A percentile compares a stretch with the other conserved stretches of the same genome.
Evolutionary conservation across 371 early-diverging fungal species (phyloP).

Genomic region (Zychaea mexicana): DNA sequence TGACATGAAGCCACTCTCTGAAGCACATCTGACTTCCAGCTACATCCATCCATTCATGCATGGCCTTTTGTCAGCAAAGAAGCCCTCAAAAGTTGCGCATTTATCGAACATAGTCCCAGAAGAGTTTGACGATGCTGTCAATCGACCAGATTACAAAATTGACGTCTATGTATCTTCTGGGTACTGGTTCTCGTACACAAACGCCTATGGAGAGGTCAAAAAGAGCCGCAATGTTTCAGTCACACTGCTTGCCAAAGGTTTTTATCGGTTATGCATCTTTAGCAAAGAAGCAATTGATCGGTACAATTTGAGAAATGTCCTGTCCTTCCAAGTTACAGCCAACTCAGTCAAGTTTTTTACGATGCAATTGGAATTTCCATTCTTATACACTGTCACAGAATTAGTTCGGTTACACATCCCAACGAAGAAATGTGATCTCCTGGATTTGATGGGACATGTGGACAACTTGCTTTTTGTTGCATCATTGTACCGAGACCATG

Average conservation of each 20-base stretch:
- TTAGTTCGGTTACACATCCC: slow-evolving; percentile 17
- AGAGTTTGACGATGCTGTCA: slow-evolving; percentile 14
- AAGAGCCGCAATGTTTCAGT: slow-evolving; percentile 11
- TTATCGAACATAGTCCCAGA: slow-evolving; percentile 18
- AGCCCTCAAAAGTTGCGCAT: slow-evolving; percentile 17
- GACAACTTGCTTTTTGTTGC: slow-evolving; percentile 19
- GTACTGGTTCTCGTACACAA: slow-evolving; percentile 19
- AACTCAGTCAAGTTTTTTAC: slow-evolving; percentile 18
- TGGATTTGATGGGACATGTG: slow-evolving; percentile 15
- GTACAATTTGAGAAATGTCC: slow-evolving; percentile 17
- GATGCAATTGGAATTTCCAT: slow-evolving; percentile 15
- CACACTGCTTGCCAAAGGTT: slow-evolving; percentile 18
- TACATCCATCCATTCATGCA: slow-evolving; percentile 20
- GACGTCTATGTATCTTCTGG: slow-evolving; percentile 20
- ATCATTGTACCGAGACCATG: slow-evolving; percentile 17
- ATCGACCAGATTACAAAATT: slow-evolving; percentile 22
- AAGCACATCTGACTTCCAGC: slow-evolving; percentile 27
- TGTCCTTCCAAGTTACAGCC: slow-evolving; percentile 20
- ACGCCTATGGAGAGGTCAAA: slow-evolving; percentile 20
- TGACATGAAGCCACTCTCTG: slow-evolving; percentile 22
- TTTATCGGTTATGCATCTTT: slow-evolving; percentile 19
- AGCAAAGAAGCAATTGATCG: slow-evolving; percentile 18
- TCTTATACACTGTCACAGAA: slow-evolving; percentile 21
- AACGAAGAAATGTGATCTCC: slow-evolving; percentile 15
- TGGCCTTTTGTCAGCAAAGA: slow-evolving; percentile 18